Conservation (phyloP, 2,329 filamentous ascomycete species). For the Xylariales sp. region DNA sequence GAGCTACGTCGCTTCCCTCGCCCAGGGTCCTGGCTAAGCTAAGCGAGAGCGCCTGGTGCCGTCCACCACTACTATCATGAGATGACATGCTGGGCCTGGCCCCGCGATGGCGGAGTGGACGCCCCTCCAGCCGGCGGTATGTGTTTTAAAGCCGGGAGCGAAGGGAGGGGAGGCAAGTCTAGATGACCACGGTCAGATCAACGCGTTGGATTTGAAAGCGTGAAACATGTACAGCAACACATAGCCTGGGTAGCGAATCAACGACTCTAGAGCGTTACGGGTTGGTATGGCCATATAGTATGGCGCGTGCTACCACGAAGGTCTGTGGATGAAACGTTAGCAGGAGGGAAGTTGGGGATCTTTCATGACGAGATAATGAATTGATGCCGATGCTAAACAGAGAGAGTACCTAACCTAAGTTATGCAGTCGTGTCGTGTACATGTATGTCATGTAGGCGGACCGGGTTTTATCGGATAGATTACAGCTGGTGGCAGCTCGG, state of each 20-base stretch:
- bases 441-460: too few relatives aligned
- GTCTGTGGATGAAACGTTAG: background rate
- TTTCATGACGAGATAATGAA: background rate
- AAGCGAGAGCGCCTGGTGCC: slow-evolving; percentile 5
- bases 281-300: background rate
- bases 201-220: background rate
- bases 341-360: background rate
- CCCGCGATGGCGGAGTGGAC: background rate
- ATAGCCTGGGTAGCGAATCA: too few relatives aligned
- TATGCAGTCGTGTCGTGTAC: too few relatives aligned
- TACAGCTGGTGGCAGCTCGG: slow-evolving; percentile 15
- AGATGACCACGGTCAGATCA: background rate
- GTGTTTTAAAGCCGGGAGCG: background rate
- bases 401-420: too few relatives aligned
- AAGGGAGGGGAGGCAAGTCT: background rate
- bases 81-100: background rate
- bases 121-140: background rate
- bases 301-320: background rate
- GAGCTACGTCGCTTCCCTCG: slow-evolving; percentile 26
- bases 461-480: background rate
- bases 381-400: background rate
- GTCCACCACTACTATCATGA: background rate
- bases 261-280: background rate
- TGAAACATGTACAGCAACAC: background rate
- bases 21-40: slow-evolving; percentile 7